Conservation (phyloP, 1,284 basidiomycete species). For the Ganoderma leucocontextum region DNA sequence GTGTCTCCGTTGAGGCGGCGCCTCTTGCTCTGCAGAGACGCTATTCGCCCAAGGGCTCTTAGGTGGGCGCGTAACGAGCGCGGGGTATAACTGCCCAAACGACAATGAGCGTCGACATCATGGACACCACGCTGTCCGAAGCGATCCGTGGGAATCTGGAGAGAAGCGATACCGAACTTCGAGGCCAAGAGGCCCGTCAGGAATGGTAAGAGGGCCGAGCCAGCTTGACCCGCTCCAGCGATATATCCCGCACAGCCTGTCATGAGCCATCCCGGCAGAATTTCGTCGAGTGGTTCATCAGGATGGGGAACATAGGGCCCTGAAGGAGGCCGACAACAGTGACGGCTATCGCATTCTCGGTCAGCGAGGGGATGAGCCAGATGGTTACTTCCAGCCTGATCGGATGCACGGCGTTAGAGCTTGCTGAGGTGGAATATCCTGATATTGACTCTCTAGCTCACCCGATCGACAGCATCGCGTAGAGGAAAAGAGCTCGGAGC, state of each 20-base stretch:
- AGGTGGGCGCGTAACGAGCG: conserved; percentile 30
- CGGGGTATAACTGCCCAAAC: conserved; percentile 42
- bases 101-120: conserved; percentile 42
- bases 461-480: conserved; percentile 60
- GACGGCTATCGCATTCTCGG: conserved; percentile 67
- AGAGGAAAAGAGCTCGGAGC: conserved; percentile 60
- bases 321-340: conserved; percentile 57
- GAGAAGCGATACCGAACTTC: conserved; percentile 60
- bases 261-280: conserved; percentile 70
- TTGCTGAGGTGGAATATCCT: not conserved
- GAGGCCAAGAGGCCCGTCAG: conserved; percentile 65
- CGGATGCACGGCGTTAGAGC: not conserved
- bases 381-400: conserved; percentile 65
- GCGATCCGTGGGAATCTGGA: conserved; percentile 50
- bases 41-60: not conserved
- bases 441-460: conserved; percentile 39
- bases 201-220: conserved; percentile 73
- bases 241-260: conserved; percentile 75
- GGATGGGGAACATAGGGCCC: conserved; percentile 71
- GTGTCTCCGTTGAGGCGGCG: not conserved
- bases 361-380: conserved; percentile 69
- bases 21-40: not conserved
- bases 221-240: conserved; percentile 69
- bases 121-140: conserved; percentile 32
- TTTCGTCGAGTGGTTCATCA: conserved; percentile 59